Percentiles rank a stretch among this genome's conserved stretches.
Conservation (phyloP, 768 basidiomycete species). For the Strobilomyces confusus region DNA sequence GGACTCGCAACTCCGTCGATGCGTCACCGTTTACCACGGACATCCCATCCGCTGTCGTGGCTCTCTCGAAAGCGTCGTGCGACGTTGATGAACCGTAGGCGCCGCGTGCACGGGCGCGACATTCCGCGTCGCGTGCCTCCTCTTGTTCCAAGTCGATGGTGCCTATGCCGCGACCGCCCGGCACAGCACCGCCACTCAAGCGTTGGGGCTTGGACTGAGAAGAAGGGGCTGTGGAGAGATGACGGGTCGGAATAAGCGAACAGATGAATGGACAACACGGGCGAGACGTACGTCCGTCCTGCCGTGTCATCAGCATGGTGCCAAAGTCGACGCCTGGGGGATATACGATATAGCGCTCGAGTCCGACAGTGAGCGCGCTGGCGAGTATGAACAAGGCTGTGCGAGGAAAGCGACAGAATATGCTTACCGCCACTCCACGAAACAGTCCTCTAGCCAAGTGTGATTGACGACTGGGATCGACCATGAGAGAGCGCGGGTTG, state of each 20-base stretch:
- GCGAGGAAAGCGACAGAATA: neutral
- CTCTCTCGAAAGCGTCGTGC: neutral
- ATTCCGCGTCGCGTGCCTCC: slow-evolving; percentile 15
- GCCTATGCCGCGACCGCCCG: slow-evolving; percentile 28
- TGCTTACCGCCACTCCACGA: slow-evolving; percentile 61
- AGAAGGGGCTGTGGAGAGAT: neutral
- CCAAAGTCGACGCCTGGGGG: slow-evolving; percentile 67
- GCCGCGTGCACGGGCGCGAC: neutral
- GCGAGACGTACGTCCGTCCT: slow-evolving; percentile 13
- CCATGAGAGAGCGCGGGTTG: slow-evolving; percentile 72
- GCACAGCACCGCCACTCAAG: slow-evolving; percentile 25
- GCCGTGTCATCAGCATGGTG: slow-evolving; percentile 30
- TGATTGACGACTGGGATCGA: slow-evolving; percentile 86
- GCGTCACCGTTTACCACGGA: neutral
- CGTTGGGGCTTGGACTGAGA: slow-evolving; percentile 5
- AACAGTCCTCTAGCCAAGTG: slow-evolving; percentile 88
- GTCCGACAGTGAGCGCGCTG: slow-evolving; percentile 52
- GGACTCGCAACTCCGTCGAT: neutral
- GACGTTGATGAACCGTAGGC: neutral
- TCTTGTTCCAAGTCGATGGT: slow-evolving; percentile 22
- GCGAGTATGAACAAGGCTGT: neutral
- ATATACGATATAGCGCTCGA: slow-evolving; percentile 66
- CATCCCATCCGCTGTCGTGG: neutral
- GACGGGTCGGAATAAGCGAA: neutral
- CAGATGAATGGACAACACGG: neutral